Conservation (phyloP, 768 basidiomycete species). For the Tricholoma terreum region DNA sequence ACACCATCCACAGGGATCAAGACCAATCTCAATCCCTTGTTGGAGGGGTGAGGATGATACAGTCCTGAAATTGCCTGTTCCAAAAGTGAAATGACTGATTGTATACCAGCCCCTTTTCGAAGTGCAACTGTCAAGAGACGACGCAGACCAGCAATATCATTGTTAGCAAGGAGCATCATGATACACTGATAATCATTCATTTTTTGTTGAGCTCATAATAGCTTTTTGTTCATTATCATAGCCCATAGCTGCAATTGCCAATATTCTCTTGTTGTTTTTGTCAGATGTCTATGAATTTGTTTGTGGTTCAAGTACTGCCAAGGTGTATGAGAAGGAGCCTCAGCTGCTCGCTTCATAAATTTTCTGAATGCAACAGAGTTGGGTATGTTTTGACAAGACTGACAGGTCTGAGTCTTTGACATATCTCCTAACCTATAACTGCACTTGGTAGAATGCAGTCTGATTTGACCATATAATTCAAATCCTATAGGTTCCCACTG, state of each 20-base stretch:
- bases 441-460: background rate
- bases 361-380: background rate
- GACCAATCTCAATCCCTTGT: too few relatives aligned
- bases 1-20: too few relatives aligned
- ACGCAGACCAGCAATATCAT: conserved; percentile 11
- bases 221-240: background rate
- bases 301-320: background rate
- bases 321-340: background rate
- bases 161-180: background rate
- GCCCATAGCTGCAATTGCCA: background rate
- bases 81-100: background rate
- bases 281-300: background rate
- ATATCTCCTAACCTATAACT: too few relatives aligned
- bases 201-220: background rate
- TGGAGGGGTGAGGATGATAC: conserved; percentile 11
- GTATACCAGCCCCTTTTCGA: background rate
- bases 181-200: background rate
- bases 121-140: conserved; percentile 5
- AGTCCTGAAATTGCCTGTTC: background rate
- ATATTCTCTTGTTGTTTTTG: background rate
- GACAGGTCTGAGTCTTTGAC: background rate
- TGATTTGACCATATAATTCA: background rate
- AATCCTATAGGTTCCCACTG: background rate
- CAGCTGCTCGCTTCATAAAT: background rate
- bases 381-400: background rate